Conservation (phyloP, 305 asterid genomes). For the Fraxinus sp. region DNA sequence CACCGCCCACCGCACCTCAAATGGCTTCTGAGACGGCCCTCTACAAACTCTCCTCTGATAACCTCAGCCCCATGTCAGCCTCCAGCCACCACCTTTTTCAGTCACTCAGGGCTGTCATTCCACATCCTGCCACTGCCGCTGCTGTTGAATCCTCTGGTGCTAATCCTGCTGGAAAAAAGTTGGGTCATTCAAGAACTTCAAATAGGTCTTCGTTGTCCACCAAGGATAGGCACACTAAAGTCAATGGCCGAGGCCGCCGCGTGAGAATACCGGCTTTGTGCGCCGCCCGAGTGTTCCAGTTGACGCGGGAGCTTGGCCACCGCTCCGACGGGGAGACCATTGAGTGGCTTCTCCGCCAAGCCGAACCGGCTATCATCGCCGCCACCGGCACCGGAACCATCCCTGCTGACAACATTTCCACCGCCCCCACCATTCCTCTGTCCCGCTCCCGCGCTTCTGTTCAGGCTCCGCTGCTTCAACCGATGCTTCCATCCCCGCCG, state of each 20-base stretch:
- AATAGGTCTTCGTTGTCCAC: background rate
- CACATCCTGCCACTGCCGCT: background rate
- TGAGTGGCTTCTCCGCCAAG: conserved; percentile 72
- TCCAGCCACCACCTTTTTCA: background rate
- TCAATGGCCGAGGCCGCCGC: conserved; percentile 71
- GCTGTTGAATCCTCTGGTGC: background rate
- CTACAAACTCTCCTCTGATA: background rate
- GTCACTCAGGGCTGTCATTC: background rate
- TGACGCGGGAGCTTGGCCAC: conserved; percentile 63
- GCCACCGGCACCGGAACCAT: conserved; percentile 65
- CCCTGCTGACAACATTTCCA: conserved; percentile 43
- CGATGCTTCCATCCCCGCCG: background rate
- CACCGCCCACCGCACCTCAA: background rate
- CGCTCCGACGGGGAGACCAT: conserved; percentile 78
- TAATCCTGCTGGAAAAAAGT: background rate
- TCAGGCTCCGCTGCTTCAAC: conserved; percentile 13
- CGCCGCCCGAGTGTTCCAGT: conserved; percentile 76
- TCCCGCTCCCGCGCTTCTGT: conserved; percentile 22
- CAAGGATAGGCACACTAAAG: conserved; percentile 68
- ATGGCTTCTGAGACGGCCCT: background rate
- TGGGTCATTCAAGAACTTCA: background rate
- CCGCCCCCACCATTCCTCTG: conserved; percentile 27
- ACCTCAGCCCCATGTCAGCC: background rate
- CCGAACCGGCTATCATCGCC: conserved; percentile 56
- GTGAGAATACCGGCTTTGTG: conserved; percentile 66